Percentiles rank a stretch among this genome's conserved stretches.
These are phyloP conservation scores for Pisolithus microcarpus DNA, from an alignment of 768 basidiomycete species.

Conservation along the genomic window DNA sequence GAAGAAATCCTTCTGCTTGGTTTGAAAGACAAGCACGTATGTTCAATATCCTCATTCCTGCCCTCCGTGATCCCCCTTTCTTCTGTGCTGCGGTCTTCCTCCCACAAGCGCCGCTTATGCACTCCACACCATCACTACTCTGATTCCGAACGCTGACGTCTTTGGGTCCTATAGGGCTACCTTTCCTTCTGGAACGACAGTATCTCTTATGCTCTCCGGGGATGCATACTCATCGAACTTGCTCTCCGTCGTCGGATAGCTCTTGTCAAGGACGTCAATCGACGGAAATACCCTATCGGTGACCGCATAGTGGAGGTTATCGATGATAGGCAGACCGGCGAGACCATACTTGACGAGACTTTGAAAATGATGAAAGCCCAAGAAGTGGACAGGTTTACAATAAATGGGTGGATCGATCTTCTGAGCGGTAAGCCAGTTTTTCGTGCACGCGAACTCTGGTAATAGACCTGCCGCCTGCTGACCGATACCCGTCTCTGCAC, in stretches of 20 bases:
- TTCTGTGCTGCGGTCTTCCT: conserved; percentile 11
- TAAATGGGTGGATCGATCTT: conserved; percentile 93
- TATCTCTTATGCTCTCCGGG: conserved; percentile 97
- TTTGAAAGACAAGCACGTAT: conserved; percentile 92
- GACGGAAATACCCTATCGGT: conserved; percentile 65
- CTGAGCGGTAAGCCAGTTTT: conserved; percentile 57
- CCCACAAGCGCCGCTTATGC: not conserved
- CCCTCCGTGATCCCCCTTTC: conserved; percentile 3
- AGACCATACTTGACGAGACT: conserved; percentile 93
- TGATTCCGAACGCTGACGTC: conserved; percentile 8
- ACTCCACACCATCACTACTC: not conserved
- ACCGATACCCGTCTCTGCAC: not conserved
- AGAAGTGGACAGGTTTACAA: conserved; percentile 46
- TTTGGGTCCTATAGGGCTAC: conserved; percentile 54
- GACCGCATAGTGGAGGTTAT: conserved; percentile 89
- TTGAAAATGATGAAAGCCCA: conserved; percentile 91
- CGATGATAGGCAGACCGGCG: conserved; percentile 88
- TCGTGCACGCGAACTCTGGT: not conserved
- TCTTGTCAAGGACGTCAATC: conserved; percentile 71
- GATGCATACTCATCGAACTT: conserved; percentile 95
- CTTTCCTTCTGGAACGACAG: conserved; percentile 99
- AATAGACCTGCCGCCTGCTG: not conserved
- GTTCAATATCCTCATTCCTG: conserved; percentile 17
- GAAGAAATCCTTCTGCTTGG: conserved; percentile 94
- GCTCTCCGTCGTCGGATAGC: conserved; percentile 93